Conservation (phyloP, 352 stramenopile genomes). For the Globisporangium nunn region DNA sequence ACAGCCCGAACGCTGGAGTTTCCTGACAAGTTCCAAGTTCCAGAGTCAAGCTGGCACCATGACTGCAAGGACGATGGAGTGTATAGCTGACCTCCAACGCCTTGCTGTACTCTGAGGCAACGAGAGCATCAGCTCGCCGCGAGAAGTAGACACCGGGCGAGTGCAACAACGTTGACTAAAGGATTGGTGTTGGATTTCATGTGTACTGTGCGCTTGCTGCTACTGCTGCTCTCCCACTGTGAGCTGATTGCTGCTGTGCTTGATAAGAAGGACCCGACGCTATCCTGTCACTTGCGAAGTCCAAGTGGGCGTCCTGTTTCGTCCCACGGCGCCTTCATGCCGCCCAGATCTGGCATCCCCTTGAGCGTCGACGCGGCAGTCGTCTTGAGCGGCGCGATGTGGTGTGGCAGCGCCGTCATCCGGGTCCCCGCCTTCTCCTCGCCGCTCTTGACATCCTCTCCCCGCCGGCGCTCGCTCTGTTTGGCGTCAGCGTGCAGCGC, state of each 20-base stretch:
- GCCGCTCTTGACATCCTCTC: slow-evolving; percentile 48
- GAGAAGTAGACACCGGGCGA: no score
- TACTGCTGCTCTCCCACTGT: not conserved
- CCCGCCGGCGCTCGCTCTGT: slow-evolving; percentile 41
- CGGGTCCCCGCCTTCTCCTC: slow-evolving; percentile 40
- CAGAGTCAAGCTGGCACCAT: no score
- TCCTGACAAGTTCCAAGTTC: no score
- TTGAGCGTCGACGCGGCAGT: slow-evolving; percentile 42
- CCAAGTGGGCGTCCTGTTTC: slow-evolving; percentile 61
- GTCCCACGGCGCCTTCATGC: slow-evolving; percentile 74
- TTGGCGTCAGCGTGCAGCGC: slow-evolving; percentile 40
- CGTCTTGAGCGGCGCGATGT: slow-evolving; percentile 68
- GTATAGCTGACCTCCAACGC: no score
- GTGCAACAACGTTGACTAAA: no score
- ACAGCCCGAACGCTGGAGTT: no score
- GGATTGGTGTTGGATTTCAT: not conserved
- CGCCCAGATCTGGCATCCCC: slow-evolving; percentile 50
- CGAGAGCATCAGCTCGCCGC: no score
- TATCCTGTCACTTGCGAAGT: slow-evolving; percentile 41
- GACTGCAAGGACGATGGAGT: no score
- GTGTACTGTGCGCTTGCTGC: not conserved
- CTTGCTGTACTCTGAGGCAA: no score
- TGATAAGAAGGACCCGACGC: not conserved
- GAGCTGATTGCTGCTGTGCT: not conserved
- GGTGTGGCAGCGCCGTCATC: slow-evolving; percentile 72